Evolutionary conservation across 192 early-diverging fungal genomes (phyloP).

Genomic region (Rhizophagus sp.): DNA sequence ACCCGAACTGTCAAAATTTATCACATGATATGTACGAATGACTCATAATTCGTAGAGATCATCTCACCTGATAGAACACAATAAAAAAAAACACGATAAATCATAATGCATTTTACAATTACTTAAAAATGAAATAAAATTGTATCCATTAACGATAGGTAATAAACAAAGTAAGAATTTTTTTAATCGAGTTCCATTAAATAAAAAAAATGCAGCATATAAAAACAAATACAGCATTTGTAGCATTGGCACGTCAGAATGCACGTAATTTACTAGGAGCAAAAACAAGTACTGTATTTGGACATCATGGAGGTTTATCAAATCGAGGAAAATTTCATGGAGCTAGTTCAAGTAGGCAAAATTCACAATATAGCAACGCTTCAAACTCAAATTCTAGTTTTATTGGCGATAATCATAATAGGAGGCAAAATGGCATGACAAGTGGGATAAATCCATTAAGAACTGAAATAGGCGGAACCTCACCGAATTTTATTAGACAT

Average conservation of each 20-base stretch:
- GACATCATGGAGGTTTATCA: not conserved
- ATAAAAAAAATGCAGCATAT: slow-evolving; percentile 20
- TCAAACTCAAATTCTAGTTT: not conserved
- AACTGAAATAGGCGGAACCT: not conserved
- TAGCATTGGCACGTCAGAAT: slow-evolving; percentile 19
- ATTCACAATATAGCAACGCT: not conserved
- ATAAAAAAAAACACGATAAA: not conserved
- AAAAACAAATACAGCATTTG: slow-evolving; percentile 23
- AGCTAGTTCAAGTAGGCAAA: not conserved
- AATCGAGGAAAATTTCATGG: not conserved
- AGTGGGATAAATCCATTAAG: not conserved
- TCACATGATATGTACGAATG: not conserved
- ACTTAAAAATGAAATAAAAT: too few species aligned
- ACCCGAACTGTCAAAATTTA: too few species aligned
- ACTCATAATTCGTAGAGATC: not conserved
- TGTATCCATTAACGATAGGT: too few species aligned
- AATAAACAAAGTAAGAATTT: not conserved
- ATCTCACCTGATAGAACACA: not conserved
- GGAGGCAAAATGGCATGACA: not conserved
- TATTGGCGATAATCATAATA: not conserved
- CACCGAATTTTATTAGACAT: not conserved
- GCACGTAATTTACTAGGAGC: slow-evolving; percentile 13
- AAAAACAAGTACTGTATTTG: slow-evolving; percentile 1
- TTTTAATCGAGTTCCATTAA: not conserved
- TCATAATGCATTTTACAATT: too few species aligned